Conservation (phyloP, 192 early-diverging fungal genomes). For the Rhizophagus sp. region DNA sequence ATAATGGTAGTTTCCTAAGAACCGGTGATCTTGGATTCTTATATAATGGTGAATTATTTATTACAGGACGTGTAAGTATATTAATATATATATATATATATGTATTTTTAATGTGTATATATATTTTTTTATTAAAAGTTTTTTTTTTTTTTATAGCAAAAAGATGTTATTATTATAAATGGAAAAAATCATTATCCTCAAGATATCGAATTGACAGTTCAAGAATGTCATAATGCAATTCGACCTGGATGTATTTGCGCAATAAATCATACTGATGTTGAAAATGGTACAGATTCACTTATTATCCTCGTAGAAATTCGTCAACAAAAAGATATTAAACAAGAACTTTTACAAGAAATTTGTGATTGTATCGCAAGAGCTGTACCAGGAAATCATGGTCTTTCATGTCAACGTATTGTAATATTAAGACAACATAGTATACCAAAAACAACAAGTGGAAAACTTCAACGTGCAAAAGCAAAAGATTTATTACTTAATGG, state of each 20-base stretch:
- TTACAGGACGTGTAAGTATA: conserved; percentile 14
- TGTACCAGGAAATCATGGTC: conserved; percentile 16
- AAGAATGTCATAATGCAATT: conserved; percentile 15
- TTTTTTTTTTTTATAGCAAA: conserved; percentile 9
- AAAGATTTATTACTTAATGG: conserved; percentile 15
- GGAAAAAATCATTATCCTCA: conserved; percentile 29
- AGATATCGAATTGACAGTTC: conserved; percentile 19
- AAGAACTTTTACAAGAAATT: not conserved
- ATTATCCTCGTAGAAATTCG: conserved; percentile 7
- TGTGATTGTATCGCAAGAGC: not conserved
- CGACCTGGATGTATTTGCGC: conserved; percentile 23
- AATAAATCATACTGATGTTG: conserved; percentile 20
- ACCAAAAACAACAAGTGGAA: conserved; percentile 24
- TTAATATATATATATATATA: too few species aligned
- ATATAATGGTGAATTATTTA: conserved; percentile 19
- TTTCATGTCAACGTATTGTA: not conserved
- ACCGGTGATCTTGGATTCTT: conserved; percentile 27
- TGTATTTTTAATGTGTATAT: too few species aligned
- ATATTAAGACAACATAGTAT: conserved; percentile 5
- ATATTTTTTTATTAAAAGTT: too few species aligned
- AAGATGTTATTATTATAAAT: conserved; percentile 27
- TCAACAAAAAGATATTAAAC: not conserved
- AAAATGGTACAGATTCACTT: conserved; percentile 13
- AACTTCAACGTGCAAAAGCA: conserved; percentile 1
- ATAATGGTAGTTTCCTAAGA: conserved; percentile 20